A percentile compares a stretch with the other conserved stretches of the same genome.
phyloP scores from a whole-genome alignment of 2,329 filamentous ascomycete genomes.

The Trichophaea hybrida region DNA sequence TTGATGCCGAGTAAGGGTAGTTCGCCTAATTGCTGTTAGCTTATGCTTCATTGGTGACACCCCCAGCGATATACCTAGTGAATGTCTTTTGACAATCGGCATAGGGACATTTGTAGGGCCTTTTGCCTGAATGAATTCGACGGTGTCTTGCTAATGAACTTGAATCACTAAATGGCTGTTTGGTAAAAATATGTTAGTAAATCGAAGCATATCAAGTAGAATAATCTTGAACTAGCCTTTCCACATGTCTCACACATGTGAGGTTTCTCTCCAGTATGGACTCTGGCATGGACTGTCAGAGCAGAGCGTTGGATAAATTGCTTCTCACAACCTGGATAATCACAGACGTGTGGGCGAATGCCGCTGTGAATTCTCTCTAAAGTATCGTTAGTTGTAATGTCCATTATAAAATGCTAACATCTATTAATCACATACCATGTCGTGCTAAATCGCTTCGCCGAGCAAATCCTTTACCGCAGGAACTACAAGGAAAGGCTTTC shows the following conservation, averaged over 20 bases:
- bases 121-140: conserved; percentile 85
- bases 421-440: conserved; percentile 51
- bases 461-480: conserved; percentile 83
- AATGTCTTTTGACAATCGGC: conserved; percentile 98
- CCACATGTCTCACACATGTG: conserved; percentile 95
- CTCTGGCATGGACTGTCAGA: conserved; percentile 83
- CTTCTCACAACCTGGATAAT: conserved; percentile 77
- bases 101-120: conserved; percentile 94
- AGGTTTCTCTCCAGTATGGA: conserved; percentile 95
- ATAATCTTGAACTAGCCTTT: conserved; percentile 48
- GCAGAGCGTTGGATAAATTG: conserved; percentile 95
- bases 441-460: conserved; percentile 83
- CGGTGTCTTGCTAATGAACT: conserved; percentile 87
- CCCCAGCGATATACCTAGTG: conserved; percentile 36
- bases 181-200: conserved; percentile 7
- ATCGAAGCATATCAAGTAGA: not conserved
- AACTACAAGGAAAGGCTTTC: conserved; percentile 78
- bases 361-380: conserved; percentile 91
- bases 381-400: not conserved
- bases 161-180: conserved; percentile 85
- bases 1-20: conserved; percentile 86
- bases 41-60: conserved; percentile 4
- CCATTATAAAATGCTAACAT: not conserved
- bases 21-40: conserved; percentile 45
- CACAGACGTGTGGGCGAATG: conserved; percentile 79